A percentile compares a stretch with the other conserved stretches of the same genome.
phyloP scores from a whole-genome alignment of 805 yeast genomes.

The Starmerella sirachaensis region DNA sequence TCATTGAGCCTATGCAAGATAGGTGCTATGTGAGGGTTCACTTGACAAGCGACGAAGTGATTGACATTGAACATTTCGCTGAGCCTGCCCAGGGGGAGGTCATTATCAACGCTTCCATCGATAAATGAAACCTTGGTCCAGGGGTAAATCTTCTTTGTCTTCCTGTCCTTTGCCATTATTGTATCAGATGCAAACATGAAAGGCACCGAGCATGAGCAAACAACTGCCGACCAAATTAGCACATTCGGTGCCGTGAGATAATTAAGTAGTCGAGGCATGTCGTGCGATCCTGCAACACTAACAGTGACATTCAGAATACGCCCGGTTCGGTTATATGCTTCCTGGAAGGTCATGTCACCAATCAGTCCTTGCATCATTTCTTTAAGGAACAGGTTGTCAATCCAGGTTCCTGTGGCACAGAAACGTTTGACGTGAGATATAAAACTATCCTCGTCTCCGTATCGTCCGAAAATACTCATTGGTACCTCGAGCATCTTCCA shows the following conservation, averaged over 20 bases:
- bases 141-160: conserved; percentile 58
- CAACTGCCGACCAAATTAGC: conserved; percentile 77
- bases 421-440: conserved; percentile 45
- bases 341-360: conserved; percentile 86
- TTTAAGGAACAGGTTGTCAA: conserved; percentile 60
- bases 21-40: conserved; percentile 92
- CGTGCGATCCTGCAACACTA: conserved; percentile 80
- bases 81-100: conserved; percentile 76
- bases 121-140: conserved; percentile 80
- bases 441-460: conserved; percentile 42
- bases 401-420: conserved; percentile 79
- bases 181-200: conserved; percentile 80
- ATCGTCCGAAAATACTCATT: conserved; percentile 48
- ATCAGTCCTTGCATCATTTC: conserved; percentile 64
- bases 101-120: conserved; percentile 94
- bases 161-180: conserved; percentile 68
- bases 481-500: conserved; percentile 35
- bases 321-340: conserved; percentile 89
- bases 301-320: conserved; percentile 88
- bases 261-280: conserved; percentile 78
- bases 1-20: conserved; percentile 33
- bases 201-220: conserved; percentile 90
- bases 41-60: conserved; percentile 95
- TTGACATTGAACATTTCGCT: conserved; percentile 97
- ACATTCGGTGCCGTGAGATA: conserved; percentile 91